Conservation (phyloP, 2,329 filamentous ascomycete genomes). For the Myriosclerotinia duriaeana region DNA sequence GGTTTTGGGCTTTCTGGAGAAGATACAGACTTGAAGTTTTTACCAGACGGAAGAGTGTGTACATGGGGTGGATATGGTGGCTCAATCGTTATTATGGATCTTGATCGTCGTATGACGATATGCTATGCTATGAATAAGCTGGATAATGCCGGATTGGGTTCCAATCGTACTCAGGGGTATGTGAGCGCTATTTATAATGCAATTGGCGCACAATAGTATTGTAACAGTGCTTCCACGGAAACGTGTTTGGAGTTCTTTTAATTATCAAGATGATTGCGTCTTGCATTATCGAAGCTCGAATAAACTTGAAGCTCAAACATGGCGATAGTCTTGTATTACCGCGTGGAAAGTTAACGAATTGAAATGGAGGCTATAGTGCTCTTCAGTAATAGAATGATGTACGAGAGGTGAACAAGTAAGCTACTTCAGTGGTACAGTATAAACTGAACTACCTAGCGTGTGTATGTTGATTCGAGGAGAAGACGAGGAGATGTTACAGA, state of each 20-base stretch:
- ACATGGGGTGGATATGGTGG: conserved; percentile 51
- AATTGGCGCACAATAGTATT: background rate
- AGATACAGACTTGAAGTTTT: conserved; percentile 18
- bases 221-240: background rate
- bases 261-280: background rate
- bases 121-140: conserved; percentile 50
- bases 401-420: too few relatives aligned
- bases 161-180: conserved; percentile 6
- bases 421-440: too few relatives aligned
- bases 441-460: too few relatives aligned
- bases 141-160: conserved; percentile 28
- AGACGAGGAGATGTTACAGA: too few relatives aligned
- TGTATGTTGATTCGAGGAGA: too few relatives aligned
- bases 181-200: conserved; percentile 21
- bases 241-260: background rate
- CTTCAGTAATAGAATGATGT: too few relatives aligned
- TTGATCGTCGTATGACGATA: conserved; percentile 46
- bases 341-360: too few relatives aligned
- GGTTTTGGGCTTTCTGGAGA: conserved; percentile 37
- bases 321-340: too few relatives aligned
- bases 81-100: conserved; percentile 47
- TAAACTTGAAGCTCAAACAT: background rate
- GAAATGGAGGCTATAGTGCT: too few relatives aligned
- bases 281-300: background rate
- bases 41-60: conserved; percentile 41